phyloP scores from a whole-genome alignment of 2,329 filamentous ascomycete species.

The Colletotrichum zoysiae region DNA sequence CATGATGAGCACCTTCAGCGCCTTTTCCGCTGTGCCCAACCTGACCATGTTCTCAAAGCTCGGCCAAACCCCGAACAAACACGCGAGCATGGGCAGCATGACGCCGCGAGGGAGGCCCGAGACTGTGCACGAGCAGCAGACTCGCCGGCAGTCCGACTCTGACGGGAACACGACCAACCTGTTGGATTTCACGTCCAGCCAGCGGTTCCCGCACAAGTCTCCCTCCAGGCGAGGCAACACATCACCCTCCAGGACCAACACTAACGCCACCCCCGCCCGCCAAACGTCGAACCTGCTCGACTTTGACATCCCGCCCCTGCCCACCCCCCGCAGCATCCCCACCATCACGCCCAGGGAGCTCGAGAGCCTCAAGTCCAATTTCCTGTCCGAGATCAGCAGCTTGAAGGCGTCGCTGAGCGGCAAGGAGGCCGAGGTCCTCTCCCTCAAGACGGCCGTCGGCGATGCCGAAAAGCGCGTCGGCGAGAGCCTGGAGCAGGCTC shows the following conservation, averaged over 20 bases:
- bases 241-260: slow-evolving; percentile 39
- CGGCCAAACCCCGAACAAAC: slow-evolving; percentile 73
- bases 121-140: slow-evolving; percentile 52
- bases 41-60: slow-evolving; percentile 86
- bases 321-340: slow-evolving; percentile 91
- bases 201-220: slow-evolving; percentile 63
- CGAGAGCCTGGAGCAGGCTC: slow-evolving; percentile 84
- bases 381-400: slow-evolving; percentile 94
- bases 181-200: slow-evolving; percentile 88
- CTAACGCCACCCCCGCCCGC: slow-evolving; percentile 62
- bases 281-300: slow-evolving; percentile 80
- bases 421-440: slow-evolving; percentile 91
- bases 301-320: slow-evolving; percentile 93
- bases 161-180: slow-evolving; percentile 78
- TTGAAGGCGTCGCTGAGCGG: slow-evolving; percentile 91
- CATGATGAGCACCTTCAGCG: slow-evolving; percentile 85
- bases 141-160: slow-evolving; percentile 58
- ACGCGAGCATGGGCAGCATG: slow-evolving; percentile 55
- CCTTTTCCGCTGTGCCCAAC: slow-evolving; percentile 89
- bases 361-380: slow-evolving; percentile 90
- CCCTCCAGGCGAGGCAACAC: slow-evolving; percentile 55
- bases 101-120: slow-evolving; percentile 55
- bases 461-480: slow-evolving; percentile 95
- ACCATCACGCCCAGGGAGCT: slow-evolving; percentile 92
- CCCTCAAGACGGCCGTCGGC: slow-evolving; percentile 85